Evolutionary conservation across 192 early-diverging fungal genomes (phyloP).

Genomic region (Coemansia reversa): DNA sequence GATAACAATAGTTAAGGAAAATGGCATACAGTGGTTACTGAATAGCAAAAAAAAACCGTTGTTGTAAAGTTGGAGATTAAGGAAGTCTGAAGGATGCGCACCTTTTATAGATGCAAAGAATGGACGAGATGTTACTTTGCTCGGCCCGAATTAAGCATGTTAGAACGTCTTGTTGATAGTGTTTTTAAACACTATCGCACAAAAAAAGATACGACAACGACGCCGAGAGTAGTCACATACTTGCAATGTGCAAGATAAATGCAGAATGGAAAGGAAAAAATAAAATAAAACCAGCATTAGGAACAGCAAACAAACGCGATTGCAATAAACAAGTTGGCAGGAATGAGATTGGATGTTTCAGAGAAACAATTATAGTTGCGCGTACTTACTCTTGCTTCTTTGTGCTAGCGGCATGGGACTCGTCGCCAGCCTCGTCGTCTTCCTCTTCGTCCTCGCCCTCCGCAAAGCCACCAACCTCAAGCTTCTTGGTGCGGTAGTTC

Average conservation of each 20-base stretch:
- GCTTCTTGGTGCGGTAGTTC: slow-evolving; percentile 90
- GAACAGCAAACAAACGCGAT: slow-evolving; percentile 3
- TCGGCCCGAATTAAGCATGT: background rate
- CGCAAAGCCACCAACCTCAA: slow-evolving; percentile 56
- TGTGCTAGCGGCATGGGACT: slow-evolving; percentile 8
- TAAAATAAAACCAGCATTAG: slow-evolving; percentile 16
- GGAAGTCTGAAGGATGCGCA: background rate
- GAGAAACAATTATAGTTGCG: background rate
- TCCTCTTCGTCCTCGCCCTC: slow-evolving; percentile 33
- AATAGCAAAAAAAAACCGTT: background rate
- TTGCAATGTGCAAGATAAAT: slow-evolving; percentile 1
- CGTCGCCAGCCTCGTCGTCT: slow-evolving; percentile 28
- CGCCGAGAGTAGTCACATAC: background rate
- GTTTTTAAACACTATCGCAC: background rate
- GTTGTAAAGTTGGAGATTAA: slow-evolving; percentile 2
- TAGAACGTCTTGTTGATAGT: background rate
- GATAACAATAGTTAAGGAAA: slow-evolving; percentile 2
- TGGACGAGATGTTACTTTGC: background rate
- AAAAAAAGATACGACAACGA: background rate
- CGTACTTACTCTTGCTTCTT: slow-evolving; percentile 43
- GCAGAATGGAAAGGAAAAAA: background rate
- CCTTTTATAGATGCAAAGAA: background rate
- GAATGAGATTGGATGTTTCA: background rate
- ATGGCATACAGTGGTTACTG: background rate
- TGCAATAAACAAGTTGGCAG: background rate